A percentile compares a stretch with the other conserved stretches of the same genome.
These are phyloP conservation scores for Xerocomellus chrysenteron DNA, from an alignment of 768 basidiomycete species.

Conservation along the genomic window DNA sequence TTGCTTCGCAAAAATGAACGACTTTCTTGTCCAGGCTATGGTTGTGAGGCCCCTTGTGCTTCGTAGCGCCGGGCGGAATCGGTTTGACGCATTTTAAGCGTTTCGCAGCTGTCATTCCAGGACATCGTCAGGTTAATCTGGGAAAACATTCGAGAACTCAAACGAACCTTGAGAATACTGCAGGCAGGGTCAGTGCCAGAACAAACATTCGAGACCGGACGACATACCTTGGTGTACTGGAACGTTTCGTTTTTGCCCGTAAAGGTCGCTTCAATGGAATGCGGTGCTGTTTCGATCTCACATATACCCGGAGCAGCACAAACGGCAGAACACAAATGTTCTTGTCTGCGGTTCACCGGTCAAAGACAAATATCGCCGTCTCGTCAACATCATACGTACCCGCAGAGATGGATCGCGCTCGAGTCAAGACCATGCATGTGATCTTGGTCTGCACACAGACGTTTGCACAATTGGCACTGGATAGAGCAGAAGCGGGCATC, in stretches of 20 bases:
- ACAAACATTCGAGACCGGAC: background rate
- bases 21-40: slow-evolving; percentile 45
- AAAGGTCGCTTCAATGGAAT: slow-evolving; percentile 62
- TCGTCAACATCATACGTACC: slow-evolving; percentile 34
- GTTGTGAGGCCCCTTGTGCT: slow-evolving; percentile 48
- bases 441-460: slow-evolving; percentile 45
- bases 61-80: slow-evolving; percentile 43
- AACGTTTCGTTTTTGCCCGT: slow-evolving; percentile 59
- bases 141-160: background rate
- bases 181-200: background rate
- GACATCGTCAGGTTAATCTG: background rate
- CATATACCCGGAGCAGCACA: slow-evolving; percentile 53
- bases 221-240: slow-evolving; percentile 58
- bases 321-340: slow-evolving; percentile 43
- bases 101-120: slow-evolving; percentile 41
- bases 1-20: slow-evolving; percentile 55
- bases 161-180: slow-evolving; percentile 55
- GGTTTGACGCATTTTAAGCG: slow-evolving; percentile 48
- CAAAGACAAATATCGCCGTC: background rate
- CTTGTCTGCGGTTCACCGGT: slow-evolving; percentile 39
- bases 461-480: slow-evolving; percentile 53
- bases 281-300: slow-evolving; percentile 56
- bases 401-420: slow-evolving; percentile 52
- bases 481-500: slow-evolving; percentile 53
- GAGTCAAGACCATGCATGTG: slow-evolving; percentile 53